Evolutionary conservation across 768 basidiomycete species (phyloP).

Genomic region (Galerina marginata): DNA sequence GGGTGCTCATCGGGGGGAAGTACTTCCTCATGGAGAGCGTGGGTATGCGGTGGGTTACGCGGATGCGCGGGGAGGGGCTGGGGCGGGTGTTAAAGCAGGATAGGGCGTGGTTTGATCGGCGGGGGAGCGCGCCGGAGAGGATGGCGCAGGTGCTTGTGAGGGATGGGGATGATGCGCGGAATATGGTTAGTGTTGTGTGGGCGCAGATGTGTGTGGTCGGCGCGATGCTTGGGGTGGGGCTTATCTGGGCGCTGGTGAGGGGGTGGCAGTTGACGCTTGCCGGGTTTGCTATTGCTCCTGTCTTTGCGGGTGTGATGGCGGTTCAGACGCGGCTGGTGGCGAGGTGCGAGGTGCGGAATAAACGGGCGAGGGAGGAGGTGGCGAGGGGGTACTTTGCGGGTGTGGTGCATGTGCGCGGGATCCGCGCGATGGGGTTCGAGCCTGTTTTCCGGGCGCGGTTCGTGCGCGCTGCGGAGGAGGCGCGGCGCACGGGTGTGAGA

Average conservation of each 20-base stretch:
- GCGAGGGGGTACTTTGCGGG: conserved; percentile 87
- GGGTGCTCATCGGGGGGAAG: conserved; percentile 74
- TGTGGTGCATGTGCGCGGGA: conserved; percentile 67
- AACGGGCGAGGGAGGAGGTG: conserved; percentile 84
- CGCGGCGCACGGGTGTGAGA: conserved; percentile 68
- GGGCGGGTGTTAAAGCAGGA: conserved; percentile 75
- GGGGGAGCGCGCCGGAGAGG: conserved; percentile 58
- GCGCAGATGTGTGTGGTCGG: conserved; percentile 74
- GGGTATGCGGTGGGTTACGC: conserved; percentile 76
- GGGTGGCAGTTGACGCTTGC: conserved; percentile 96
- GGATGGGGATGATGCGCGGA: conserved; percentile 88
- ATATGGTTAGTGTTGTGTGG: conserved; percentile 74
- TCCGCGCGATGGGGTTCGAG: conserved; percentile 88
- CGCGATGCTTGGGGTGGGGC: conserved; percentile 82
- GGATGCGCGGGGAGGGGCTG: conserved; percentile 63
- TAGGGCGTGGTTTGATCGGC: conserved; percentile 84
- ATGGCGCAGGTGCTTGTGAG: conserved; percentile 82
- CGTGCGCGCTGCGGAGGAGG: conserved; percentile 60
- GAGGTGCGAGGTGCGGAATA: conserved; percentile 78
- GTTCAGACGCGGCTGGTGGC: conserved; percentile 76
- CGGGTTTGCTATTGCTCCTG: conserved; percentile 84
- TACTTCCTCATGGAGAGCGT: conserved; percentile 81
- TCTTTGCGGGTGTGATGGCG: conserved; percentile 79
- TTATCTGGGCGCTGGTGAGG: conserved; percentile 85
- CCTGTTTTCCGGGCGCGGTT: conserved; percentile 72